phyloP scores from a whole-genome alignment of 2,329 filamentous ascomycete genomes.

The Neopestalotiopsis sp. region DNA sequence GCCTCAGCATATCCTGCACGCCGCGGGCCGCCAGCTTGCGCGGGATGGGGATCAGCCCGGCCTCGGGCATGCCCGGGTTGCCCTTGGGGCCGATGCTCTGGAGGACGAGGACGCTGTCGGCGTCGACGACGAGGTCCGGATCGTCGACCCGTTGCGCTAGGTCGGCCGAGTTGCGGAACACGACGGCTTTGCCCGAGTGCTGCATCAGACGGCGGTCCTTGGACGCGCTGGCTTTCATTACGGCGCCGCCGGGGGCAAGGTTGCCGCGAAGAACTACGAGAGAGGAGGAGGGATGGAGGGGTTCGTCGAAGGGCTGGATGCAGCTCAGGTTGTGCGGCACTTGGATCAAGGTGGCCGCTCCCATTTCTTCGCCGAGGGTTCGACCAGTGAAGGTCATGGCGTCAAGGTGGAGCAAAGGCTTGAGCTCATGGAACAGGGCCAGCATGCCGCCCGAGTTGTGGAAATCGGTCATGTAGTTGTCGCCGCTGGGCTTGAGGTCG shows the following conservation, averaged over 20 bases:
- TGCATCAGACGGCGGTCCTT: conserved; percentile 69
- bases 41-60: conserved; percentile 66
- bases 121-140: conserved; percentile 64
- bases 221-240: conserved; percentile 86
- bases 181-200: conserved; percentile 56
- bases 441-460: conserved; percentile 88
- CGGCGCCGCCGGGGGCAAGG: conserved; percentile 79
- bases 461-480: conserved; percentile 89
- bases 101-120: conserved; percentile 73
- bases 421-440: conserved; percentile 78
- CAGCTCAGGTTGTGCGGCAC: conserved; percentile 43
- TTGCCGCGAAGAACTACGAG: conserved; percentile 85
- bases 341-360: conserved; percentile 66
- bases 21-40: conserved; percentile 79
- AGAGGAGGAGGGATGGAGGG: conserved; percentile 77
- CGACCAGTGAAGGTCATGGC: conserved; percentile 85
- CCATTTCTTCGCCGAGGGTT: conserved; percentile 80
- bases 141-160: conserved; percentile 67
- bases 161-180: conserved; percentile 79
- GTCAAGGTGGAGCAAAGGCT: conserved; percentile 75
- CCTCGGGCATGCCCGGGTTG: conserved; percentile 92
- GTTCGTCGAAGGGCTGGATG: conserved; percentile 69
- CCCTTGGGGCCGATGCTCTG: conserved; percentile 90
- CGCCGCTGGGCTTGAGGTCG: conserved; percentile 84
- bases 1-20: conserved; percentile 78